Evolutionary conservation across 306 rosid species (phyloP).

Genomic region (Cucumis cinereus): DNA sequence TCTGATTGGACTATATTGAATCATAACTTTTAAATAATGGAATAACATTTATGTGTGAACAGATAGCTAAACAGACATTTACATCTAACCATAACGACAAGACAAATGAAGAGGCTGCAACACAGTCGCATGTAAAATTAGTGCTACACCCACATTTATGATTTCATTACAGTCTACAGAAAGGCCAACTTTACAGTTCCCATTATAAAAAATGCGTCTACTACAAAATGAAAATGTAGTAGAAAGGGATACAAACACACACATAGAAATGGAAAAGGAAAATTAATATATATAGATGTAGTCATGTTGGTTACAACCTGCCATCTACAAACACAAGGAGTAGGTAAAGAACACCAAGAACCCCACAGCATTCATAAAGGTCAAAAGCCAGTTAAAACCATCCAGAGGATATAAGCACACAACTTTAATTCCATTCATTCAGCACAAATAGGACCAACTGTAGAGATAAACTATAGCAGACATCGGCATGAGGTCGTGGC

Average conservation of each 20-base stretch:
- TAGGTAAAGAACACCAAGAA: not conserved
- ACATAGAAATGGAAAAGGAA: not conserved
- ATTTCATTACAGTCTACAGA: not conserved
- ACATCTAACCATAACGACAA: not conserved
- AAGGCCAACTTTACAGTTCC: not conserved
- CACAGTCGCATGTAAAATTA: not conserved
- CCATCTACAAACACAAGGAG: not conserved
- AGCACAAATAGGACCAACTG: not conserved
- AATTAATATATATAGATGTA: not conserved
- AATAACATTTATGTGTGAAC: not conserved
- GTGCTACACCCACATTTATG: not conserved
- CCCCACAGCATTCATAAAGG: not conserved
- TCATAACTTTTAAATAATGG: not conserved
- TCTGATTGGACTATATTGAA: slow-evolving; percentile 15
- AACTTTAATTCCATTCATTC: not conserved
- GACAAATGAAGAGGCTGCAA: not conserved
- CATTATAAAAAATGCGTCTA: not conserved
- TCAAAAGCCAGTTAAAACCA: not conserved
- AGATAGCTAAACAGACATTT: not conserved
- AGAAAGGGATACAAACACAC: not conserved
- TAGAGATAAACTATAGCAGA: not conserved
- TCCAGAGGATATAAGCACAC: not conserved
- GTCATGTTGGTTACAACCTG: not conserved
- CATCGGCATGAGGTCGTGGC: not conserved
- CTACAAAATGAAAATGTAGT: not conserved